Percentiles rank a stretch among this genome's conserved stretches.
Evolutionary conservation across 2,329 filamentous ascomycete species (phyloP).

Genomic region (Fusarium begoniae): DNA sequence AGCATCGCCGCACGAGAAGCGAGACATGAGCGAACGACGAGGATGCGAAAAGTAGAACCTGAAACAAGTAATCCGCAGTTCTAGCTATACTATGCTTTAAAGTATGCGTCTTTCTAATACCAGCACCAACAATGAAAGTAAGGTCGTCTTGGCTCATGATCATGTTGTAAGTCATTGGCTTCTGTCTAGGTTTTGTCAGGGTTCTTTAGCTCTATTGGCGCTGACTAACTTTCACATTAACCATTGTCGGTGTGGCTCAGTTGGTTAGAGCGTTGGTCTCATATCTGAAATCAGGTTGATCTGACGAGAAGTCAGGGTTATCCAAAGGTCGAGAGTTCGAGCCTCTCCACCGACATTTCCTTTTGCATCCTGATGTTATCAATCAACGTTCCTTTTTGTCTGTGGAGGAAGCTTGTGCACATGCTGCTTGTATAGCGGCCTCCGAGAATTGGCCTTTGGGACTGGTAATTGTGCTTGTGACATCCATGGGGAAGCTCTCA

Average conservation of each 20-base stretch:
- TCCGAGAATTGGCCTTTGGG: too few species aligned
- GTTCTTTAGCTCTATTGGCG: rapidly evolving
- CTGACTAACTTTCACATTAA: rapidly evolving
- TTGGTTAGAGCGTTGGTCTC: slow-evolving; percentile 53
- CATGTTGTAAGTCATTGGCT: not conserved
- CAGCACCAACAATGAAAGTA: not conserved
- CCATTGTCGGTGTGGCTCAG: slow-evolving; percentile 44
- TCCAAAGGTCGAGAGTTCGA: slow-evolving; percentile 45
- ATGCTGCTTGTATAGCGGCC: not conserved
- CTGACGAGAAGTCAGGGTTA: slow-evolving; percentile 25
- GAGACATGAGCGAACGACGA: not conserved
- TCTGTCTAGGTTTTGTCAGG: rapidly evolving
- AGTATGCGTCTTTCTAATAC: not conserved
- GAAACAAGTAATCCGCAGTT: not conserved
- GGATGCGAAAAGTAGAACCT: not conserved
- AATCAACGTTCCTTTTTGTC: not conserved
- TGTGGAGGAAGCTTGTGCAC: rapidly evolving
- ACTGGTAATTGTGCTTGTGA: not conserved
- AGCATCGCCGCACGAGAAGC: not conserved
- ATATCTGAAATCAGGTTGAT: slow-evolving; percentile 32
- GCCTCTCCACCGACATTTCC: not conserved
- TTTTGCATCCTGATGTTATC: not conserved
- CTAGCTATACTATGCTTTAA: not conserved
- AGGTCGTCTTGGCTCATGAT: not conserved
- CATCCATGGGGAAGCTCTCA: not conserved